Evolutionary conservation across 2,329 filamentous ascomycete genomes (phyloP).

Genomic region (Aaosphaeria pasadenensis): DNA sequence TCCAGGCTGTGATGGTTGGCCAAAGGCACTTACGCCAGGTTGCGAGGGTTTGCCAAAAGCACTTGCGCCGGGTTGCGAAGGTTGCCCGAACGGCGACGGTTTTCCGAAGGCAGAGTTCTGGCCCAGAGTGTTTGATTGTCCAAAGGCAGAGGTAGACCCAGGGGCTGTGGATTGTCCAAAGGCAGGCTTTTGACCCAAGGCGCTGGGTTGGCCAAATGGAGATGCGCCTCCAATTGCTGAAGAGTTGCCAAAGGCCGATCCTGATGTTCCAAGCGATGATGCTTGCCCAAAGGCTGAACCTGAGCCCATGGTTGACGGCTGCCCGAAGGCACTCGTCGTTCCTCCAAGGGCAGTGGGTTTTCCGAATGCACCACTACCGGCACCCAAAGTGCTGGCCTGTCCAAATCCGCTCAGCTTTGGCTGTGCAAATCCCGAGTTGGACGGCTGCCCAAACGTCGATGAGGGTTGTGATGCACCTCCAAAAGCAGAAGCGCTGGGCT

Average conservation of each 20-base stretch:
- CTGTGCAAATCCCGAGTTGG: constrained; percentile 27
- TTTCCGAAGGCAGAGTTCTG: constrained; percentile 41
- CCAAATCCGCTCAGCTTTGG: constrained; percentile 40
- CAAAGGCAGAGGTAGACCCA: constrained; percentile 12
- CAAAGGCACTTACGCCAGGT: constrained; percentile 21
- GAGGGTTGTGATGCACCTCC: constrained; percentile 13
- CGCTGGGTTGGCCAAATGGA: constrained; percentile 24
- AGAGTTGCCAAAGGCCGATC: constrained; percentile 20
- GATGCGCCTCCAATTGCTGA: constrained; percentile 11
- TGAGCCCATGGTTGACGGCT: constrained; percentile 11
- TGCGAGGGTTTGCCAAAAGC: constrained; percentile 33
- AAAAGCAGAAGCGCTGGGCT: constrained; percentile 28
- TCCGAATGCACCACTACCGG: constrained; percentile 16
- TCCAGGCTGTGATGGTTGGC: constrained; percentile 28
- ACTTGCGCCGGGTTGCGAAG: constrained; percentile 28
- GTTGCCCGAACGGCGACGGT: constrained; percentile 25
- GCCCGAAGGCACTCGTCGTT: constrained; percentile 15
- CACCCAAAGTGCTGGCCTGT: constrained; percentile 25
- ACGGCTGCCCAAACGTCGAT: constrained; percentile 38
- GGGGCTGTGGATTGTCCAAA: constrained; percentile 41
- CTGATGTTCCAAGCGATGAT: constrained; percentile 6
- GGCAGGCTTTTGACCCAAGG: constrained; percentile 15
- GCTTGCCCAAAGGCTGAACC: constrained; percentile 19
- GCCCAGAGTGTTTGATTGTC: constrained; percentile 26
- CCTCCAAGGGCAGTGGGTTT: constrained; percentile 23